A percentile compares a stretch with the other conserved stretches of the same genome.
Conservation (phyloP, 345 rosid genomes). For the Physaria fendleri region DNA sequence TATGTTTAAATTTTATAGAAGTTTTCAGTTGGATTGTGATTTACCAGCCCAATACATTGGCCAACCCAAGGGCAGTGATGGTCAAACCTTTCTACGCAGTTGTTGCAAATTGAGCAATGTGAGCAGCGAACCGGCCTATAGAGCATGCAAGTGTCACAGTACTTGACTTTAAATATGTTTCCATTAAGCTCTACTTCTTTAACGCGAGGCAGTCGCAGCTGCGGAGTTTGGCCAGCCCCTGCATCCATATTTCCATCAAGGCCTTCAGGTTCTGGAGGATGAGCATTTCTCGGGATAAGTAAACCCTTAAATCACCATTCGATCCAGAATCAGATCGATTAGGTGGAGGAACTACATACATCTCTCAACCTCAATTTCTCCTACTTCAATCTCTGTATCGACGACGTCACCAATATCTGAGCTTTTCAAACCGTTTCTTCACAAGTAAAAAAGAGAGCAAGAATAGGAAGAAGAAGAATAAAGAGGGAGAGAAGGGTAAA, state of each 20-base stretch:
- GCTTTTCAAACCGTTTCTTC: neutral
- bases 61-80: slow-evolving; percentile 99
- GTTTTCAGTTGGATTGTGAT: slow-evolving; percentile 12
- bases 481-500: neutral
- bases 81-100: slow-evolving; percentile 93
- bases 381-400: neutral
- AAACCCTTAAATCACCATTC: slow-evolving; percentile 52
- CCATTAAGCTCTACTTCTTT: slow-evolving; percentile 88
- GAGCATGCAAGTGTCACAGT: slow-evolving; percentile 98
- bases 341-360: slow-evolving; percentile 91
- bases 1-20: neutral
- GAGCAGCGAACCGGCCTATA: slow-evolving; percentile 98
- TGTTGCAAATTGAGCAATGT: slow-evolving; percentile 98
- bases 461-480: neutral
- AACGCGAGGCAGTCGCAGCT: slow-evolving; percentile 71
- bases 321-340: slow-evolving; percentile 68
- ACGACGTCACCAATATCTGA: slow-evolving; percentile 23
- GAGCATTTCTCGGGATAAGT: slow-evolving; percentile 86
- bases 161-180: slow-evolving; percentile 64
- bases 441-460: neutral
- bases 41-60: slow-evolving; percentile 94
- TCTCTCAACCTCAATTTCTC: slow-evolving; percentile 33
- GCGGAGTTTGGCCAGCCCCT: slow-evolving; percentile 75
- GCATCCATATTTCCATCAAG: slow-evolving; percentile 50
- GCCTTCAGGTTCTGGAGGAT: slow-evolving; percentile 91